Conservation (phyloP, 1,139 yeast species). For the Nakaseomyces sp. region DNA sequence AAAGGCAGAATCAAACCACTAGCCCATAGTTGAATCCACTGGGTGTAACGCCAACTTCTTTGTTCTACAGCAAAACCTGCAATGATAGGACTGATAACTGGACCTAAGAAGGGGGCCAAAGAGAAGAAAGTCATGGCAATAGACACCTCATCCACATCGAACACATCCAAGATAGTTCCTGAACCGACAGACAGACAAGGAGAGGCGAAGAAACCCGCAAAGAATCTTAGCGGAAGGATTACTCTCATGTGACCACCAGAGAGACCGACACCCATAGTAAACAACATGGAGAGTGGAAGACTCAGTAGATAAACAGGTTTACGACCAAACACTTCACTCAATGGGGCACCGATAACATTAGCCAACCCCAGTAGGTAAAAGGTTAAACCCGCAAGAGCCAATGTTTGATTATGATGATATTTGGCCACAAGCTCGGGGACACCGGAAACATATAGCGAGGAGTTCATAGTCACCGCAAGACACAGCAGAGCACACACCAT, state of each 20-base stretch:
- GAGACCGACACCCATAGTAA: conserved; percentile 69
- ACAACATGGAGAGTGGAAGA: conserved; percentile 61
- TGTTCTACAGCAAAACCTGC: conserved; percentile 69
- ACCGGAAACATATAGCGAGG: conserved; percentile 59
- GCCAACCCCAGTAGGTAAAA: conserved; percentile 66
- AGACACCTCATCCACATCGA: conserved; percentile 57
- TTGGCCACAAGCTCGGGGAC: conserved; percentile 42
- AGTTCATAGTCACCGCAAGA: conserved; percentile 61
- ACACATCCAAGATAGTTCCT: conserved; percentile 72
- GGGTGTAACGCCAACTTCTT: conserved; percentile 69
- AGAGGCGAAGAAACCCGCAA: conserved; percentile 71
- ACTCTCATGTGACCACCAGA: conserved; percentile 45
- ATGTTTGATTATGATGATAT: conserved; percentile 47
- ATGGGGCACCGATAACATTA: conserved; percentile 68
- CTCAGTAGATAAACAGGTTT: conserved; percentile 51
- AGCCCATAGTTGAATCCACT: conserved; percentile 69
- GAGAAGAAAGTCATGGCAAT: conserved; percentile 64
- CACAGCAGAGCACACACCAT: conserved; percentile 55
- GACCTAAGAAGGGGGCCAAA: conserved; percentile 68
- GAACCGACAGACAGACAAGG: conserved; percentile 86
- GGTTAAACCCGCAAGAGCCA: conserved; percentile 59
- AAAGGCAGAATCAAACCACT: conserved; percentile 59
- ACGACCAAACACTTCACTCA: conserved; percentile 69
- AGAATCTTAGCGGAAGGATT: conserved; percentile 61
- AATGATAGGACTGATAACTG: conserved; percentile 72